Evolutionary conservation across 257 asterid species (phyloP), one percentile per base, ranked within the genome.

Genomic region (Verbena officinalis): DNA sequence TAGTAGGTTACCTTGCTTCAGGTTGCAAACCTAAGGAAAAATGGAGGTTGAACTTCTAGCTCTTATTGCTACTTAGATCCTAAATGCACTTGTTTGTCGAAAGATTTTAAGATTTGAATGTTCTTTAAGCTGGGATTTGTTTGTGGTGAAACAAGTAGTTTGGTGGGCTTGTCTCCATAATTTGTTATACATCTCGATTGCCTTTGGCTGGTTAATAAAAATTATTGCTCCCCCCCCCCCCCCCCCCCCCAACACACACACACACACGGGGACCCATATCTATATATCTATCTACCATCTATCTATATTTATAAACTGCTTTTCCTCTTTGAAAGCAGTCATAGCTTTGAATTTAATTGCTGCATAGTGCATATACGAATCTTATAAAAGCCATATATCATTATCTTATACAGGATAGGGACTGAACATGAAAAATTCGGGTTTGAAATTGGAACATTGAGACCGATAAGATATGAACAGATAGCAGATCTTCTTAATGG

Each of bases 341-440:
- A 33, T 64, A 23, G 11, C 40, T 63, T 34, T 17, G 45, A 11
- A 55, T 17, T 44, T 30, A 21, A 12, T 58, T 9, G 51, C 60
- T 65, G 33, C 24, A 5, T 23, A 2, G 53, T 54, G 36, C 20
- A 38, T 52, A 62, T 23, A 24, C 59, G 62, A 66, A 45, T 22
- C 62, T 73, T 16, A 66, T 27, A 31, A 60, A 45, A 23, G n/a
- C 38, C 36, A 50, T 55, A 27, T 52, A 34, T 58, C 14, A 58
- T 34, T 73, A 63, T 7, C 44, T 70, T 59, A 64, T 22, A 60
- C 95, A 93, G 97, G 84, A 93, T 93, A 75, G 99, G 99, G 64
- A 93, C 99, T 62, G 99, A 93, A 81, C 99, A 93, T 67, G 99
- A 93, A 70, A 93, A 93, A 70, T 93, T 93, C 54, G 99, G 99